These are phyloP conservation scores for Alternaria sp. DNA, from an alignment of 2,329 filamentous ascomycete species.

Conservation along the genomic window DNA sequence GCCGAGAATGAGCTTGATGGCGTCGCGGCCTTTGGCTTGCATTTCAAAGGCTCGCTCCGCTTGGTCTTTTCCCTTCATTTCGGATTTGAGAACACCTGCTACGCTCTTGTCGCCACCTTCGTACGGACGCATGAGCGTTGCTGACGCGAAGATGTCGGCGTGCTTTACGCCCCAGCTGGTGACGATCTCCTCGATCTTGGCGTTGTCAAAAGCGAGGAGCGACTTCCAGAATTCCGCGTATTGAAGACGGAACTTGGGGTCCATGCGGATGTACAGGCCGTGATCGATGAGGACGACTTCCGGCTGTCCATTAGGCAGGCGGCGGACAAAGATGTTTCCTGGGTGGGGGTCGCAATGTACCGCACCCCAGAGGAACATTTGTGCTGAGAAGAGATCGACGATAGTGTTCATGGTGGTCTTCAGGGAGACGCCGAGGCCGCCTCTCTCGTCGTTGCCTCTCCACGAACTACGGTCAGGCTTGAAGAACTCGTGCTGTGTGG, in stretches of 20 bases:
- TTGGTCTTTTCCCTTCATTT: slow-evolving; percentile 60
- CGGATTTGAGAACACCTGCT: slow-evolving; percentile 63
- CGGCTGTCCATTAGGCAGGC: slow-evolving; percentile 78
- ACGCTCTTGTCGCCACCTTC: slow-evolving; percentile 78
- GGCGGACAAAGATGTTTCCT: slow-evolving; percentile 94
- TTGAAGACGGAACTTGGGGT: slow-evolving; percentile 79
- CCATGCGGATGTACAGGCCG: slow-evolving; percentile 93
- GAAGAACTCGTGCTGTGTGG: slow-evolving; percentile 61
- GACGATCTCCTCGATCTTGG: slow-evolving; percentile 74
- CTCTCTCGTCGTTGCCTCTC: slow-evolving; percentile 73
- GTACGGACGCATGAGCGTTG: slow-evolving; percentile 89
- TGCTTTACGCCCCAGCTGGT: slow-evolving; percentile 85
- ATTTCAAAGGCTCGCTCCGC: slow-evolving; percentile 75
- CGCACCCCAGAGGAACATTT: slow-evolving; percentile 96
- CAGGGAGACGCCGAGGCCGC: slow-evolving; percentile 81
- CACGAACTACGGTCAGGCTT: slow-evolving; percentile 84
- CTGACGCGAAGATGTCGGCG: slow-evolving; percentile 88
- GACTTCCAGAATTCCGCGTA: slow-evolving; percentile 94
- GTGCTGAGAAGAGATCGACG: slow-evolving; percentile 93
- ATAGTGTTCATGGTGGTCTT: slow-evolving; percentile 96
- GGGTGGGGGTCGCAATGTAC: slow-evolving; percentile 98
- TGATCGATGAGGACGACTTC: slow-evolving; percentile 97
- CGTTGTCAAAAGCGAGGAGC: slow-evolving; percentile 91
- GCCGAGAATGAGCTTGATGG: slow-evolving; percentile 78
- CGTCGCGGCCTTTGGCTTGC: slow-evolving; percentile 73